Evolutionary conservation across 257 asterid genomes (phyloP), one percentile per base, ranked within the genome.

Genomic region (Prunella vulgaris): DNA sequence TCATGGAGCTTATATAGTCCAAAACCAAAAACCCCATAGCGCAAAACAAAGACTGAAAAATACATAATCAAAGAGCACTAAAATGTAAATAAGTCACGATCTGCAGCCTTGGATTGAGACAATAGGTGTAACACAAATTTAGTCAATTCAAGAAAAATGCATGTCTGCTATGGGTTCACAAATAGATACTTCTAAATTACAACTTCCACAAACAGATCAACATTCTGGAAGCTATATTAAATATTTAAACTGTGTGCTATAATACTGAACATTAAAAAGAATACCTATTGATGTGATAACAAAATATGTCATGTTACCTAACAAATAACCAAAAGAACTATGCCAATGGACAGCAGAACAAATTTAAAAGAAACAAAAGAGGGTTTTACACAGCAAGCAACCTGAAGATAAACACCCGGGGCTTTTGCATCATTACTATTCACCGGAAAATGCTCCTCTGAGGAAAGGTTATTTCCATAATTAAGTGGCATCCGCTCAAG

Each of bases 401-500:
- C 97, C 96, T 92, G 96, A 76, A 92, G 90, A 67, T 24, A 57
- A 69, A 75, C 64, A 18, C 74, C 10, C 22, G 83, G 78, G 60
- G 73, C 52, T 75, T 76, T 66, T 20, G n/a, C 52, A 33, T 24
- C 69, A 74, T 33, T 70, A 2, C 3, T 52, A 28, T 52, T 71
- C 46, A 14, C 20, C 14, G 3, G 33, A 46, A 40, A 60, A 53
- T 59, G 71, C 59, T 66, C 76, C 10, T 60, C 70, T 0, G 74
- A 32, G 7, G 78, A 63, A 18, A 58, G 38, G 33, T 66, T 51
- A 64, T 38, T 59, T 7, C 73, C 62, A 38, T 62, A n/a, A 67
- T 49, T 9, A 5, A 79, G 77, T 9, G 80, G 82, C 95, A 90
- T 88, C 57, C 91, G 86, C 82, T 88, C 97, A 49, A 92, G 96